Base-by-base conservation (phyloP, 1,139 yeast species). In the Debaryomyces sp. region DNA sequence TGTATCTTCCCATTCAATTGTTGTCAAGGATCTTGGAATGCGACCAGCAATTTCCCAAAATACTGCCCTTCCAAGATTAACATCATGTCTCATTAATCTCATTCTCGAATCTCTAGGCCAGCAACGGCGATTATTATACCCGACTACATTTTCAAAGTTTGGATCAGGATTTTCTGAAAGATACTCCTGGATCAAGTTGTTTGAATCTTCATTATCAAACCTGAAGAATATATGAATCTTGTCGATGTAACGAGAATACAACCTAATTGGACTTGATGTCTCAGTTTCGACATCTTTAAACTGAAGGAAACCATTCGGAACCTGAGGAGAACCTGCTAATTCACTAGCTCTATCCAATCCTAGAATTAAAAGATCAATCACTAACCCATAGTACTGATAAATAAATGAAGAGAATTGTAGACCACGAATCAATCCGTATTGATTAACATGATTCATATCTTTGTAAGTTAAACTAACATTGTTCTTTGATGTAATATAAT, bases 91-190 rank as follows among this genome's bases (percentile, higher is more conserved):
- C 84, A 92, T 86, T 45, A 94, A 70, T 56, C 92, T 81, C 99
- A 95, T 94, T 53, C 98, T 78, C 15, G 85, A 73, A 63, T 94
- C 99, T 44, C 89, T 75, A 4, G 99, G 97, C 99, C 99, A 95
- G 63, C 98, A 91, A 46, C 84, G 84, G 57, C 88, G 89, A 57
- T 90, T 90, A 57, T 89, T 89, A 65, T 92, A 94, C 0, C 96
- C 96, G 22, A 87, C 83, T n/a, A 86, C 84, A 56, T 85, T 87
- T 60, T 89, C 96, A 65, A 87, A 87, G 59, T 89, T 89, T 0
- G 97, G 96, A 69, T 91, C 97, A 0, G 97, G 97, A 59, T 90
- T 88, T 56, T 90, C 96, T 0, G 87, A 75, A 34, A 91, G 67
- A 60, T 78, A 92, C 27, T 89, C 90, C 53, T 87, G 87, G 27